Evolutionary conservation across 2,329 filamentous ascomycete species (phyloP).

Genomic region (Fusarium brevicatenulatum): DNA sequence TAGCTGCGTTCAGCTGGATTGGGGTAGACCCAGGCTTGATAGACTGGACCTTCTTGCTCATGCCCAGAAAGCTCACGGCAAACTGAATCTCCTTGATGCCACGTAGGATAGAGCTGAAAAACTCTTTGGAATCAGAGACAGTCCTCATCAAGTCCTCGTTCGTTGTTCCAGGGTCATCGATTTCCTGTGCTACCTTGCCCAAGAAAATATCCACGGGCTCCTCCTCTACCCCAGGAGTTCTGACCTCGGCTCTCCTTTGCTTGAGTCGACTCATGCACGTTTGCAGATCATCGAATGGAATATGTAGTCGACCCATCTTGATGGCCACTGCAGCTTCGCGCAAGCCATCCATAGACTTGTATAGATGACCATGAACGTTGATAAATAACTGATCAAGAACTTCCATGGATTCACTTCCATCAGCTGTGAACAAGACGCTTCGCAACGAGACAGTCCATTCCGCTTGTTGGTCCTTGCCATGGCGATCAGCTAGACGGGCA

Average conservation of each 20-base stretch:
- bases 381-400: constrained; percentile 87
- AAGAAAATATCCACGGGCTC: constrained; percentile 72
- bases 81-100: constrained; percentile 98
- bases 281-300: constrained; percentile 88
- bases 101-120: constrained; percentile 86
- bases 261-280: constrained; percentile 69
- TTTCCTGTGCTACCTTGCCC: constrained; percentile 77
- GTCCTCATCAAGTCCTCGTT: constrained; percentile 79
- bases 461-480: constrained; percentile 74
- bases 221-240: constrained; percentile 52
- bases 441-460: constrained; percentile 93
- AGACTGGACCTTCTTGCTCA: constrained; percentile 81
- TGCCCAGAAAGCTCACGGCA: constrained; percentile 87
- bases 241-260: constrained; percentile 52
- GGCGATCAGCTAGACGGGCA: constrained; percentile 72
- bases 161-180: constrained; percentile 73
- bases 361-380: constrained; percentile 91
- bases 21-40: constrained; percentile 74
- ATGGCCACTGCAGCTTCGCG: constrained; percentile 89
- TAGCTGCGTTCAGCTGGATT: constrained; percentile 85
- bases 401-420: constrained; percentile 86
- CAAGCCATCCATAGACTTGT: constrained; percentile 85
- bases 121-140: constrained; percentile 92
- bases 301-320: constrained; percentile 88
- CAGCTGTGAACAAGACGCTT: constrained; percentile 88